Base-by-base conservation (phyloP, 352 stramenopile genomes). In the Globisporangium irregulare region DNA sequence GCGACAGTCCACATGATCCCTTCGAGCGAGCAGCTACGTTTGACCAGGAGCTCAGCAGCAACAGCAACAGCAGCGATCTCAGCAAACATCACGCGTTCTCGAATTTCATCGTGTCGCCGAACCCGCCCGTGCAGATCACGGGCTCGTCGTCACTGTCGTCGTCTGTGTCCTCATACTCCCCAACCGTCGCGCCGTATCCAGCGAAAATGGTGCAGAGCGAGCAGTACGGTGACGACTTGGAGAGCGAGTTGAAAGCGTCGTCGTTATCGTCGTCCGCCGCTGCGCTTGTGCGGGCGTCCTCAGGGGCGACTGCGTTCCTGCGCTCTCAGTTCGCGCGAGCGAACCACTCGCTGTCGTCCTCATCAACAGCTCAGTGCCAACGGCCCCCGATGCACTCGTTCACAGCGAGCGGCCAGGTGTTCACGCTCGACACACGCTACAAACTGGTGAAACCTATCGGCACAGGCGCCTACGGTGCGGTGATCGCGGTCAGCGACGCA, bases 381-480 rank as follows among this genome's bases (percentile, higher is more conserved):
- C 73, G 72, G 15, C 65, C 73, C 34, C 80, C 88, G 36, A 80
- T 79, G 18, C 84, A 93, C 71, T 86, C 86, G 22, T 92, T 93
- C 64, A 91, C 79, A 29, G 80, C 90, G 1, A 91, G 80, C 50
- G 90, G 90, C 14, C 87, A 94, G 55, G 76, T 90, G 10, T 97
- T 96, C 64, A 93, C 93, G 24, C 71, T 98, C 20, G 84, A 97
- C 72, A 76, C 77, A 4, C 88, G 93, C 34, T 98, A 98, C 68
- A 76, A 89, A 25, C 72, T 98, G 24, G 79, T 97, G 46, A 97
- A 97, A 59, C 79, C 87, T 9, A 94, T 97, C 50, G 91, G 91
- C 15, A 93, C 87, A 15, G 91, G 91, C 12, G 89, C 91, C 4
- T 97, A 97, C 72, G 92, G 91, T 5, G 87, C 94, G 1, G 91